Conservation (phyloP, 2,329 filamentous ascomycete species). For the Arachnomyces sp. region DNA sequence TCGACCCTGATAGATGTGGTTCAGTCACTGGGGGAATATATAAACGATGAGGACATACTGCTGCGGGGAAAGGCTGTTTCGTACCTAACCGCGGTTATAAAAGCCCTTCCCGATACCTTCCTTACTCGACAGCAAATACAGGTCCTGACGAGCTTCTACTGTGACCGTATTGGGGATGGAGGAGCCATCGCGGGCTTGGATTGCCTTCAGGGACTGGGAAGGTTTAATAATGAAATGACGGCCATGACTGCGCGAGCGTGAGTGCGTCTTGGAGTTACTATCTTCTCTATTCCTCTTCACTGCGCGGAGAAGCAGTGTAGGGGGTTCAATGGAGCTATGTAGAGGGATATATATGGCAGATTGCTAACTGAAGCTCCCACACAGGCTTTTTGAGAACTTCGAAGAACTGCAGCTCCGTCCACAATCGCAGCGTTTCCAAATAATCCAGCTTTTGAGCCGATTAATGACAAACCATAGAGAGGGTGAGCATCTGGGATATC, state of each 20-base stretch:
- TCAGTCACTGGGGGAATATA: constrained; percentile 56
- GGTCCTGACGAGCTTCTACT: constrained; percentile 56
- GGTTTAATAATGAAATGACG: constrained; percentile 52
- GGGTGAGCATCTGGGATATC: constrained; percentile 29
- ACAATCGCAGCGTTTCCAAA: constrained; percentile 56
- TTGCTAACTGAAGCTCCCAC: constrained; percentile 11
- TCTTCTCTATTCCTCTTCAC: no score
- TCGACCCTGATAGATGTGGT: constrained; percentile 55
- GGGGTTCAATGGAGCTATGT: no score
- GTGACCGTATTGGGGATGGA: constrained; percentile 56
- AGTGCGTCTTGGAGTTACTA: constrained; percentile 20
- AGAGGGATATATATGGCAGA: constrained; percentile 19
- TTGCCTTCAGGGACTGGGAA: constrained; percentile 50
- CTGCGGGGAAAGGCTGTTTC: constrained; percentile 51
- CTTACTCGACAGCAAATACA: constrained; percentile 53
- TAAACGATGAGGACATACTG: constrained; percentile 56
- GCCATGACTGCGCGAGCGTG: constrained; percentile 46
- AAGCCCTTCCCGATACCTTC: constrained; percentile 44
- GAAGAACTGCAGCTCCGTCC: constrained; percentile 53
- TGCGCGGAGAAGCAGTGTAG: no score
- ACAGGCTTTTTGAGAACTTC: constrained; percentile 43
- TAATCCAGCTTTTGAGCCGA: constrained; percentile 53
- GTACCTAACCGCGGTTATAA: constrained; percentile 37
- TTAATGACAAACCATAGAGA: constrained; percentile 54
- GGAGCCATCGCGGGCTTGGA: constrained; percentile 52